Evolutionary conservation across 441 rosid genomes (phyloP), one percentile per base, ranked within the genome.

Genomic region (Gossypium davidsonii): DNA sequence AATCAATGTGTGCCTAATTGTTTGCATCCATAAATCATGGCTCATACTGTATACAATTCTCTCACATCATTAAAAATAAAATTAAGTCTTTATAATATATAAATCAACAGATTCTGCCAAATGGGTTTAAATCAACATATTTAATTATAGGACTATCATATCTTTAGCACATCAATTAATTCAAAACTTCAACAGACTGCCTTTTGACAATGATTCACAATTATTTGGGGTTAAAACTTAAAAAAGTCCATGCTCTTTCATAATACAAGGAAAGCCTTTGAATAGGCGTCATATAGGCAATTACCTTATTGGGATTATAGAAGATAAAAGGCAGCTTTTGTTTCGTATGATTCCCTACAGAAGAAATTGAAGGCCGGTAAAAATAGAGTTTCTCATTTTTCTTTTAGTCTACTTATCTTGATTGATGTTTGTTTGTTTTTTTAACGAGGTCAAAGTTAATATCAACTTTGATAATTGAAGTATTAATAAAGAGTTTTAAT

Each of bases 181-280:
- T 15, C 6, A 17, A 68, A 53, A 10, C 60, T 49, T 23, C 71
- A 48, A 67, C n/a, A 67, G 14, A 26, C 53, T 48, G 9, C 55
- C 56, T 11, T 66, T 55, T 57, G 64, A 71, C 74, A 71, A 12
- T 39, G 9, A 70, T 71, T 49, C 37, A 34, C 52, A 55, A 57
- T 39, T 71, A 56, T 56, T 71, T 57, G 74, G 55, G 8, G 51
- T 11, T 57, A 58, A 28, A 28, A 28, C 31, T 28, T 28, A 28
- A 28, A 28, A 28, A 28, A 28, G 31, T 28, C 5, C 31, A 28
- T 28, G 5, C 4, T 28, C 31, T 3, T 28, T 28, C 31, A 28
- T 3, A 28, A 28, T 28, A 28, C 31, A 28, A 28, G 31, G 31
- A 28, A 28, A 28, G 9, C 63, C 63, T 59, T 26, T 59, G 39